Base-by-base conservation (phyloP, 139 green algal species). In the Trebouxia sp. region DNA sequence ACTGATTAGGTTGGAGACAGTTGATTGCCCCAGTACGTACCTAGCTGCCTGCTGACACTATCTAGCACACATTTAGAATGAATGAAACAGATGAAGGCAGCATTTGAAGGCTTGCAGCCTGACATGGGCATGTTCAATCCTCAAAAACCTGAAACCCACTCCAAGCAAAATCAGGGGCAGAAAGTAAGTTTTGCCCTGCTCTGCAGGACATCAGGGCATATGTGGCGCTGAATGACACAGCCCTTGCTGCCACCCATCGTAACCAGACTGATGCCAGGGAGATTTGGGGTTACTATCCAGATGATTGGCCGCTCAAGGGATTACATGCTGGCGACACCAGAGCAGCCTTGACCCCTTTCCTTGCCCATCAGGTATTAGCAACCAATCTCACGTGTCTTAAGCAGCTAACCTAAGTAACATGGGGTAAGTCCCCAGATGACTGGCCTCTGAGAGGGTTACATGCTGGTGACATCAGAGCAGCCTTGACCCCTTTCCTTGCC, bases 341-440 rank as follows among this genome's bases (percentile, higher is more conserved):
- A 35, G 83, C 83, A 38, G 83, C 50, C n/a, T 37, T 87, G n/a
- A 80, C 77, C 8, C 83, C 83, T 1, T 87, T 87, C 65, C 65
- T 84, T n/a, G 83, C 83, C 8, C 70, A 81, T 65, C 42, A 53
- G 53, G 76, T 82, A 42, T 43, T 39, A n/a, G 32, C 3, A 32
- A 76, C 5, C 10, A 37, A 51, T 47, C 6, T 8, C 1, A 48
- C 32, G 12, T 28, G 5, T n/a, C 47, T 43, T 48, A n/a, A n/a
- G n/a, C n/a, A n/a, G n/a, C n/a, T n/a, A n/a, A n/a, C n/a, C n/a
- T n/a, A n/a, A n/a, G n/a, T n/a, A n/a, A n/a, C n/a, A n/a, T 76
- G 66, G 66, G 39, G 41, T 28, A 35, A 76, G 38, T 76, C 22
- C 11, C 66, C 41, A 35, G 41, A 76, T 50, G 66, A 76, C 38